These are phyloP conservation scores for Annulohypoxylon truncatum DNA, from an alignment of 2,329 filamentous ascomycete species.

Conservation along the genomic window DNA sequence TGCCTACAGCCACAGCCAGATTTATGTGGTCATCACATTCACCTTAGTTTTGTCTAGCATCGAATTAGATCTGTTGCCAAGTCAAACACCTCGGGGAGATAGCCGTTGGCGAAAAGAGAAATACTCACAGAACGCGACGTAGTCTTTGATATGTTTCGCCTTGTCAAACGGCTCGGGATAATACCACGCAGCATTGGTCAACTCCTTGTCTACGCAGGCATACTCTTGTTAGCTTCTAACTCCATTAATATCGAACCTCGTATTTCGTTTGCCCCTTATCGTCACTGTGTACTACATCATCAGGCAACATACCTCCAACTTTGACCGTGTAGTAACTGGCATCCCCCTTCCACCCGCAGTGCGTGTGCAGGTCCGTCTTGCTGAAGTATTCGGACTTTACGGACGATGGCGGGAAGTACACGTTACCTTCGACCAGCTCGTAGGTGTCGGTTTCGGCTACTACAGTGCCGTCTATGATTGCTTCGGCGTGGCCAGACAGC, in stretches of 20 bases:
- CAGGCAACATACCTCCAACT: slow-evolving; percentile 54
- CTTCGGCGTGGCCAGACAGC: slow-evolving; percentile 53
- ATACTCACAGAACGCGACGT: slow-evolving; percentile 69
- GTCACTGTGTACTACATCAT: background rate
- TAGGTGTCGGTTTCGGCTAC: slow-evolving; percentile 65
- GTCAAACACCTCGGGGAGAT: background rate
- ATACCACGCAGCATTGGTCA: slow-evolving; percentile 69
- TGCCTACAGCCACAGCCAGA: background rate
- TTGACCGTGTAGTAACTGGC: slow-evolving; percentile 68
- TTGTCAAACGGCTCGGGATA: slow-evolving; percentile 63
- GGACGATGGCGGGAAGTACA: slow-evolving; percentile 64
- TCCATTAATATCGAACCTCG: background rate
- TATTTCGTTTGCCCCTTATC: background rate
- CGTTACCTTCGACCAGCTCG: slow-evolving; percentile 68
- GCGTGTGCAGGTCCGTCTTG: slow-evolving; percentile 59
- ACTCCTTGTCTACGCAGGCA: slow-evolving; percentile 53
- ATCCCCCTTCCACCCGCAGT: slow-evolving; percentile 68
- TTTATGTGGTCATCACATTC: slow-evolving; percentile 27
- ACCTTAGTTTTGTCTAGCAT: slow-evolving; percentile 40
- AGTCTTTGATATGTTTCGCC: slow-evolving; percentile 62
- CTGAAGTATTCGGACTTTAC: slow-evolving; percentile 59
- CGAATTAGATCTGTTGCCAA: slow-evolving; percentile 8
- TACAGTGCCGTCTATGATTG: slow-evolving; percentile 60
- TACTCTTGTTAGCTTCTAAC: background rate
- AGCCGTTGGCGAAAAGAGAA: background rate